A percentile compares a stretch with the other conserved stretches of the same genome.
phyloP scores from a whole-genome alignment of 1,284 basidiomycete species.

The Psilocybe mexicana region DNA sequence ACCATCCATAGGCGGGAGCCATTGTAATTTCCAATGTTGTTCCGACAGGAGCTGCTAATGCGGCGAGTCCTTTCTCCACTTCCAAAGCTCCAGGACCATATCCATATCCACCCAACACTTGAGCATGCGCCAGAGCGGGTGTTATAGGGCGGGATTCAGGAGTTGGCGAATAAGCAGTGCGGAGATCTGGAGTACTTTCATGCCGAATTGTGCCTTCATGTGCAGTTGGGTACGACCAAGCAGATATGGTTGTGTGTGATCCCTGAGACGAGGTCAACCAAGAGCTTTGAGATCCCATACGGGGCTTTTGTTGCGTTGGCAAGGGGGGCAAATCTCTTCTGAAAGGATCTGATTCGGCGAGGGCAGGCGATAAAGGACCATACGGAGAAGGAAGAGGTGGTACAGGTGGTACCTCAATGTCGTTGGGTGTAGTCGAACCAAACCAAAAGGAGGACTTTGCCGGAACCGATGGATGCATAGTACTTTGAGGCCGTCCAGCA shows the following conservation, averaged over 20 bases:
- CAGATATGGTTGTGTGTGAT: constrained; percentile 56
- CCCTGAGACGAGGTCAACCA: constrained; percentile 67
- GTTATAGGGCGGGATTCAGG: constrained; percentile 46
- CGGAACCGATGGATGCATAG: constrained; percentile 48
- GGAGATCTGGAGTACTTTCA: constrained; percentile 39
- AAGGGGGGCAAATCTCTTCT: constrained; percentile 45
- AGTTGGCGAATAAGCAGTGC: constrained; percentile 39
- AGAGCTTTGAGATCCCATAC: constrained; percentile 64
- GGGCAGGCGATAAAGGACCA: constrained; percentile 45
- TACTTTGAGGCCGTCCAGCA: constrained; percentile 39
- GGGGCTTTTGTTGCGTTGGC: constrained; percentile 40
- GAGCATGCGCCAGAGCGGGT: constrained; percentile 54
- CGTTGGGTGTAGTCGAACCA: constrained; percentile 43
- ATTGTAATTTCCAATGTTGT: constrained; percentile 55
- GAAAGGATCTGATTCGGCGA: constrained; percentile 63
- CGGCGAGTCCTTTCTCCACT: constrained; percentile 51
- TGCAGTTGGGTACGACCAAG: constrained; percentile 65
- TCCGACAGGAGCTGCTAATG: constrained; percentile 42
- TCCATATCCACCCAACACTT: constrained; percentile 66
- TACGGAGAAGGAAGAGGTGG: constrained; percentile 63
- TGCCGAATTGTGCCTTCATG: constrained; percentile 31
- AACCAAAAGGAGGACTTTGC: constrained; percentile 65
- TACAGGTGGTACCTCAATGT: constrained; percentile 55
- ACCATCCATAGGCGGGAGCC: constrained; percentile 57
- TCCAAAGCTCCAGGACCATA: constrained; percentile 45